phyloP scores from a whole-genome alignment of 306 rosid species.

The Vicia faba region DNA sequence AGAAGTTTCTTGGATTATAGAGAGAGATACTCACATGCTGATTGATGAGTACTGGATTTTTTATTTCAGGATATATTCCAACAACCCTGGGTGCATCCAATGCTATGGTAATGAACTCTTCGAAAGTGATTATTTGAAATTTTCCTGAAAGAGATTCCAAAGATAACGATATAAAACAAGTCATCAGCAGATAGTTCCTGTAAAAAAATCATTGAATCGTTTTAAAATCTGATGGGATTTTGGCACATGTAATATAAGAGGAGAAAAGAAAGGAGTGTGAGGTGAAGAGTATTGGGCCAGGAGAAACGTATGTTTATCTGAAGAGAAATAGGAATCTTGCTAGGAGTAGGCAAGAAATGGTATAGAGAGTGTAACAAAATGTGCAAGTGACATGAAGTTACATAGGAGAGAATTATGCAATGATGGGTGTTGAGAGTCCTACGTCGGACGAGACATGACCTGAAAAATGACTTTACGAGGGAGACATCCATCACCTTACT shows the following conservation, averaged over 20 bases:
- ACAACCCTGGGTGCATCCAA: conserved; percentile 83
- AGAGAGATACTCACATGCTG: conserved; percentile 70
- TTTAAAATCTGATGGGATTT: neutral
- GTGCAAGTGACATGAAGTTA: no score
- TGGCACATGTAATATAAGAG: neutral
- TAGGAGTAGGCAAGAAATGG: no score
- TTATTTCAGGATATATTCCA: conserved; percentile 97
- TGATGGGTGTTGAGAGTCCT: no score
- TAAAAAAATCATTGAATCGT: conserved; percentile 17
- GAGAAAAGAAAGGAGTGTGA: neutral
- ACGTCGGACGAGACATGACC: no score
- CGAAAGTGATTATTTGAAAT: conserved; percentile 76
- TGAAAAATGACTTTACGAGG: no score
- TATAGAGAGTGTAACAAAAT: no score
- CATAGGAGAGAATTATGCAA: no score
- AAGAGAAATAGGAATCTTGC: no score
- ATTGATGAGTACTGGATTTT: conserved; percentile 80
- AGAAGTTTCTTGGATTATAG: conserved; percentile 21
- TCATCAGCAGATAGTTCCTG: neutral
- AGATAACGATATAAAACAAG: conserved; percentile 30
- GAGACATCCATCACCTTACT: no score
- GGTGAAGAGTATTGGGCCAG: no score
- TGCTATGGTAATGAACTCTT: conserved; percentile 85
- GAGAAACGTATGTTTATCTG: no score
- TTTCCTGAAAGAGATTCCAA: conserved; percentile 59